Evolutionary conservation across 2,329 filamentous ascomycete genomes (phyloP).

Genomic region (Lachnellula arida): DNA sequence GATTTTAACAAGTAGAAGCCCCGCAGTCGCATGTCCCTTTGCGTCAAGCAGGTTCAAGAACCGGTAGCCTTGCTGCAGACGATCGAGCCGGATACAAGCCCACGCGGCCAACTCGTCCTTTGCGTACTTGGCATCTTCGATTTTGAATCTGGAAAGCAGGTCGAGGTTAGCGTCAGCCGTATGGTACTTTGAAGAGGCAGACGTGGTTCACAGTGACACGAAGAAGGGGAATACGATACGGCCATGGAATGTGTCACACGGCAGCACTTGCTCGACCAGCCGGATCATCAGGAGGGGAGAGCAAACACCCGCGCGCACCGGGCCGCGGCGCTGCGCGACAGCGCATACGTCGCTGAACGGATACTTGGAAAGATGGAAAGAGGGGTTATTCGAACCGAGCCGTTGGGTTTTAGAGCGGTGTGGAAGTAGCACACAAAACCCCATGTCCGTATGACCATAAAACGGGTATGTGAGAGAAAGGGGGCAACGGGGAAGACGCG

Average conservation of each 20-base stretch:
- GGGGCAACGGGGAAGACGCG: not conserved
- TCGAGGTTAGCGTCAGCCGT: conserved; percentile 5
- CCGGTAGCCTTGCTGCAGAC: conserved; percentile 69
- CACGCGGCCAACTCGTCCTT: conserved; percentile 78
- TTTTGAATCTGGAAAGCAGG: conserved; percentile 54
- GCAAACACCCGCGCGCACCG: conserved; percentile 1
- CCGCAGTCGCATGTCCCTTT: conserved; percentile 60
- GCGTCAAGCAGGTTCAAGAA: conserved; percentile 72
- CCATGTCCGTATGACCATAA: not conserved
- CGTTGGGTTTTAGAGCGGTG: conserved; percentile 11
- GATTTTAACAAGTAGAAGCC: conserved; percentile 69
- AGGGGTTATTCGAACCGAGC: conserved; percentile 5
- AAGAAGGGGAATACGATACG: not conserved
- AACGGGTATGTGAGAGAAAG: not conserved
- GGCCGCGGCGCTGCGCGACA: conserved; percentile 4
- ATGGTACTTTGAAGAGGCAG: not conserved
- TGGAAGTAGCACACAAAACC: not conserved
- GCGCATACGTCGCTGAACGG: not conserved
- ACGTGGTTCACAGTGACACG: not conserved
- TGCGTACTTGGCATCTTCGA: conserved; percentile 81
- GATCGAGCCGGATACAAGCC: conserved; percentile 82
- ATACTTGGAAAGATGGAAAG: conserved; percentile 5
- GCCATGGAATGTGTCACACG: not conserved
- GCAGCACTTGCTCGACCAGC: not conserved
- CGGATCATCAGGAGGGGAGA: not conserved